Percentiles rank a stretch among this genome's conserved stretches.
phyloP scores from a whole-genome alignment of 78 protist genomes.

The Dictyostelium intermedium region DNA sequence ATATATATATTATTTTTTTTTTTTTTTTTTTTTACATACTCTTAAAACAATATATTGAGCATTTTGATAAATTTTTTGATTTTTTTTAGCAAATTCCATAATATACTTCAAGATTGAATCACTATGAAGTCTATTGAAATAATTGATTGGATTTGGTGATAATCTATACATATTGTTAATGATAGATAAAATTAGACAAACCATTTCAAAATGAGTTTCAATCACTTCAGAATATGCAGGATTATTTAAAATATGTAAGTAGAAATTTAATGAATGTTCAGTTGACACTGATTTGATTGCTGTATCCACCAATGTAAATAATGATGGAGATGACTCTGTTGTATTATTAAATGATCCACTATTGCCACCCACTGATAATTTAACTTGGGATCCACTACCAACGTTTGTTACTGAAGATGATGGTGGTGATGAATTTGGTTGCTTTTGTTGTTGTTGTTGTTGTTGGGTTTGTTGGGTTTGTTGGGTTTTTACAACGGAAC shows the following conservation, averaged over 20 bases:
- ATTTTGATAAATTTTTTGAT: slow-evolving; percentile 5
- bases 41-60: slow-evolving; percentile 32
- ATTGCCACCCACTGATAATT: neutral
- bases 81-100: neutral
- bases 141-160: slow-evolving; percentile 55
- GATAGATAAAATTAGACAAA: neutral
- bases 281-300: slow-evolving; percentile 11
- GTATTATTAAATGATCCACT: neutral
- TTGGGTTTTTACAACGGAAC: neutral
- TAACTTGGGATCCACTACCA: neutral
- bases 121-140: slow-evolving; percentile 28
- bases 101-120: slow-evolving; percentile 25
- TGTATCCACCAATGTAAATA: slow-evolving; percentile 60
- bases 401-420: neutral
- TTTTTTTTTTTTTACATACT: slow-evolving; percentile 6
- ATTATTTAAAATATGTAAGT: slow-evolving; percentile 11
- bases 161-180: slow-evolving; percentile 61
- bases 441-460: neutral
- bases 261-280: slow-evolving; percentile 24
- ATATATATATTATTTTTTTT: neutral
- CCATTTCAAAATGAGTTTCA: neutral
- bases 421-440: neutral
- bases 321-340: neutral
- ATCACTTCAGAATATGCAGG: neutral
- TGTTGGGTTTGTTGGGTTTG: neutral